A percentile compares a stretch with the other conserved stretches of the same genome.
These are phyloP conservation scores for Didymella lethalis DNA, from an alignment of 2,329 filamentous ascomycete species.

Conservation along the genomic window DNA sequence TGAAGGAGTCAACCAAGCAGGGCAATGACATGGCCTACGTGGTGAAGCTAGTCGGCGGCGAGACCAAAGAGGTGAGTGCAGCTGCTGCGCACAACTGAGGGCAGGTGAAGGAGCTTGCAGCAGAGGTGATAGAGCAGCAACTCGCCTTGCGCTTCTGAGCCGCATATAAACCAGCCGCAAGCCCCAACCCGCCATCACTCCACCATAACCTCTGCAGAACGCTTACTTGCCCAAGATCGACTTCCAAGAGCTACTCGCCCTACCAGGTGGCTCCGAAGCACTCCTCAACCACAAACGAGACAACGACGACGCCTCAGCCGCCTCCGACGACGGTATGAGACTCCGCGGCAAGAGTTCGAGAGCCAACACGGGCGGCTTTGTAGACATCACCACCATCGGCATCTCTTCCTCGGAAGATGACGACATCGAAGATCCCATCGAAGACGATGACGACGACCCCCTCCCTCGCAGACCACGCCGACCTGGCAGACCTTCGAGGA, in stretches of 20 bases:
- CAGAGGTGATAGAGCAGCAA: constrained; percentile 3
- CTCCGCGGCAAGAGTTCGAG: constrained; percentile 32
- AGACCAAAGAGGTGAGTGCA: constrained; percentile 53
- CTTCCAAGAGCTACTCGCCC: constrained; percentile 54
- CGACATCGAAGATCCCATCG: constrained; percentile 28
- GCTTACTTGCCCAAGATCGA: constrained; percentile 50
- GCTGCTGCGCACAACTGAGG: not conserved
- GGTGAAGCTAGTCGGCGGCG: constrained; percentile 53
- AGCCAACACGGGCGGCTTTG: constrained; percentile 32
- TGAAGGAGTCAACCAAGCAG: constrained; percentile 47
- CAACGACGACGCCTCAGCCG: constrained; percentile 28
- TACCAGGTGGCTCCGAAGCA: constrained; percentile 58
- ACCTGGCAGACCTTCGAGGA: not conserved
- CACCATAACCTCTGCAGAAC: not conserved
- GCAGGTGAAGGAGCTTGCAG: constrained; percentile 11
- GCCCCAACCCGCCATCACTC: not conserved
- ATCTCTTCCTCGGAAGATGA: constrained; percentile 39
- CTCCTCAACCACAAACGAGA: constrained; percentile 53
- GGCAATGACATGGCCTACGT: constrained; percentile 51
- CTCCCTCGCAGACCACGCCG: constrained; percentile 26
- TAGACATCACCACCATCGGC: constrained; percentile 40
- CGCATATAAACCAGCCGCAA: not conserved
- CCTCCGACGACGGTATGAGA: constrained; percentile 34
- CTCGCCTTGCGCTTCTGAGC: not conserved
- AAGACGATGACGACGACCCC: constrained; percentile 36